A percentile compares a stretch with the other conserved stretches of the same genome.
Conservation (phyloP, 805 yeast genomes). For the Myxozyma udenii region DNA sequence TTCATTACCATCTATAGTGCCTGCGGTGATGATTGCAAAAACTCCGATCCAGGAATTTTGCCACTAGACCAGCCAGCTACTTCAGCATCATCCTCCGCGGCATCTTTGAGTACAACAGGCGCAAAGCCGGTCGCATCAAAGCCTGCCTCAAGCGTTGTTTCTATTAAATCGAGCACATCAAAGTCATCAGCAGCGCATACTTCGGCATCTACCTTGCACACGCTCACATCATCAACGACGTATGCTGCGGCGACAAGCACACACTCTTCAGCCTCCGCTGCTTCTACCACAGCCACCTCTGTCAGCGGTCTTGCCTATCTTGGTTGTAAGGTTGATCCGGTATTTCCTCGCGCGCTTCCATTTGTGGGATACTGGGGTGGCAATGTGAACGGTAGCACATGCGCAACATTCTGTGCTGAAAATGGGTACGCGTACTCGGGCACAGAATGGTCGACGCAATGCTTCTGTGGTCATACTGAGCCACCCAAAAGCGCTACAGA, state of each 20-base stretch:
- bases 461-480: background rate
- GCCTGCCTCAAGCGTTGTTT: background rate
- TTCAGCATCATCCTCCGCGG: no score
- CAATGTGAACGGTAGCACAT: background rate
- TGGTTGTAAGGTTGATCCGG: background rate
- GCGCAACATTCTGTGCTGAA: background rate
- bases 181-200: background rate
- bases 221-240: background rate
- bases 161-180: background rate
- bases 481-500: no score
- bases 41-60: background rate
- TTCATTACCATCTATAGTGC: background rate
- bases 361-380: background rate
- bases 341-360: background rate
- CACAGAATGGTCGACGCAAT: background rate
- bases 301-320: background rate
- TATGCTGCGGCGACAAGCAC: no score
- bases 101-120: no score
- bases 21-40: background rate
- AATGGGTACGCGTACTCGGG: background rate
- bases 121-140: background rate
- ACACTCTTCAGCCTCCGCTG: no score
- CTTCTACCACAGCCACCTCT: no score
- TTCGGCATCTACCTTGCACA: background rate
- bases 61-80: no score